A percentile compares a stretch with the other conserved stretches of the same genome.
These are phyloP conservation scores for Mycocentrospora acerina DNA, from an alignment of 2,329 filamentous ascomycete species.

Conservation along the genomic window DNA sequence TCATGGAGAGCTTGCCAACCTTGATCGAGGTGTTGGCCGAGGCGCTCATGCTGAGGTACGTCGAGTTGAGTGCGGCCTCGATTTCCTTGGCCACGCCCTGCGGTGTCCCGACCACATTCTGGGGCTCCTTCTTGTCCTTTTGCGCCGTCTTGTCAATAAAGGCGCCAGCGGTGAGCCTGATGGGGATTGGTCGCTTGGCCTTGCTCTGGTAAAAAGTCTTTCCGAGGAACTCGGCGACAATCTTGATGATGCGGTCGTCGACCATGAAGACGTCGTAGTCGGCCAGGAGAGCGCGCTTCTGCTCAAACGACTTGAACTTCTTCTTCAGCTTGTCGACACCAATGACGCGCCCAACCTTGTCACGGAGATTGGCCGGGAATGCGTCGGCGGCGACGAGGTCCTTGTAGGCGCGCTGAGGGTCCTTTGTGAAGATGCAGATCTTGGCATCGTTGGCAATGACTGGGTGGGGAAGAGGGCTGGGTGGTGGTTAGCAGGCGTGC, in stretches of 20 bases:
- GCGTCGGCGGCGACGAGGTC: constrained; percentile 75
- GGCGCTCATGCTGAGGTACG: constrained; percentile 77
- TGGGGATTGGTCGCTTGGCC: constrained; percentile 81
- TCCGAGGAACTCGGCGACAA: constrained; percentile 75
- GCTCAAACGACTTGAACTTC: constrained; percentile 88
- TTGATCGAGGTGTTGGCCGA: constrained; percentile 78
- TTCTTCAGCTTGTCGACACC: constrained; percentile 82
- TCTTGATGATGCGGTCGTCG: constrained; percentile 77
- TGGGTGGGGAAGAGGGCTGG: constrained; percentile 66
- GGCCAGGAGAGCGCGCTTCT: constrained; percentile 70
- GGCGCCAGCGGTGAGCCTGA: constrained; percentile 67
- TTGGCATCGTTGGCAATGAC: constrained; percentile 67
- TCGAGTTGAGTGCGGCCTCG: constrained; percentile 71
- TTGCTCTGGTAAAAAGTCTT: constrained; percentile 90
- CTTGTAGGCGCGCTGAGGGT: constrained; percentile 84
- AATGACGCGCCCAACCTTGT: constrained; percentile 63
- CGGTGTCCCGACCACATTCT: constrained; percentile 56
- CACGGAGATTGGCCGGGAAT: constrained; percentile 51
- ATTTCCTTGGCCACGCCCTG: constrained; percentile 77
- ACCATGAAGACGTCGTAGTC: constrained; percentile 94
- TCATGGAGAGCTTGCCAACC: constrained; percentile 74
- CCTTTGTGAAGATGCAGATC: constrained; percentile 84
- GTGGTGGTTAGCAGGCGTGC: constrained; percentile 10
- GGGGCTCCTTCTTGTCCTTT: constrained; percentile 32
- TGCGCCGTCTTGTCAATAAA: constrained; percentile 57